Evolutionary conservation across 2,329 filamentous ascomycete species (phyloP), one percentile per base, ranked within the genome.

Genomic region (Fusarium robinianum): DNA sequence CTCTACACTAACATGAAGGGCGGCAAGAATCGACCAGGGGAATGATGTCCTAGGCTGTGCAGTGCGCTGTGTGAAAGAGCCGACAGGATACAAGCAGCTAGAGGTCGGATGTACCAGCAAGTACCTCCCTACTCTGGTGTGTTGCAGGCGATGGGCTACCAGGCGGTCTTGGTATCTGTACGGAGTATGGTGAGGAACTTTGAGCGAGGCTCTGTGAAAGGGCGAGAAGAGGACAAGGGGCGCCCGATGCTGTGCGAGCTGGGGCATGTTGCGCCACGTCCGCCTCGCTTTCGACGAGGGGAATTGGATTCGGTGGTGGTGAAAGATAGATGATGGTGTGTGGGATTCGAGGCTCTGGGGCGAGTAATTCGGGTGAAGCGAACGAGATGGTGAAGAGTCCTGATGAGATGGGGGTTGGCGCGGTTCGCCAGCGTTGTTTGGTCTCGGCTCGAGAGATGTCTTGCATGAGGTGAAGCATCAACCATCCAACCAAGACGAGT

Each of bases 281-380:
- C 58, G 58, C 58, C 58, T 51, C 40, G 56, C 51, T 57, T 58
- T 56, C n/a, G 33, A 19, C 32, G 46, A 46, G 45, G 49, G 44
- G 50, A 35, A 22, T 32, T 33, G 8, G 29, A 34, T 34, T 23
- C 27, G 39, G 34, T 46, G 38, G 52, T 50, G 32, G 26, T 27
- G 35, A 40, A 33, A 38, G 21, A 21, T n/a, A 29, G 42, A 36
- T 45, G 51, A 58, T 49, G 55, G 53, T 55, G 57, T 46, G 43
- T 50, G 39, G 49, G 32, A 29, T 53, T 27, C 47, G 41, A 49
- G 46, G 43, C 38, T 51, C 18, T 36, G 47, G 37, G 41, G 38
- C 57, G 58, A 61, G 49, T 61, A 25, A 46, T 41, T 59, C 42
- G 37, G 34, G 57, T 56, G 55, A 61, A 61, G 58, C 58, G 46